Base-by-base conservation (phyloP, 202 grass and related monocot genomes). In the Brachypodium distachyon region DNA sequence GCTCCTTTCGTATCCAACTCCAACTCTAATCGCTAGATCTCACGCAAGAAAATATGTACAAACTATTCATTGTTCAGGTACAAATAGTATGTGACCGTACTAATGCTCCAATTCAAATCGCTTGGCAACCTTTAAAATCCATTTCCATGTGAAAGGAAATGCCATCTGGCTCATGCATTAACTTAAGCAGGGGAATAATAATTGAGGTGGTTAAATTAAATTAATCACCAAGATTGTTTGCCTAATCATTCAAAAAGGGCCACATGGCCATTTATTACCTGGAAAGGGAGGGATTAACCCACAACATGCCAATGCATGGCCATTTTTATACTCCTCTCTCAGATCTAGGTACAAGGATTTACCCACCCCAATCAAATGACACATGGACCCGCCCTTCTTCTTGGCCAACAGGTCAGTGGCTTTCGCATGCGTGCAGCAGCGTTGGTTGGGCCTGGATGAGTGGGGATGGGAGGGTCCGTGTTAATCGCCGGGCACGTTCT, bases 401-500 rank as follows among this genome's bases (percentile, higher is more conserved):
- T 3, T 17, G 44, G 12, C 12, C 70, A 62, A 5, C 11, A 3
- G 0, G 9, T 6, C 77, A 89, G 77, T 43, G 58, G 49, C 17
- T 18, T 6, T 2, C 2, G 36, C 4, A 6, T 27, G 38, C 28
- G 46, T 12, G 67, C 1, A 8, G 2, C 49, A 3, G 13, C 42
- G 62, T 77, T 18, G 58, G 41, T 50, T 70, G 40, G 25, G 7
- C 9, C 9, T 1, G 59, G 46, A 22, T 0, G 32, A 26, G 56
- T 62, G 70, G 67, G 80, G 75, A 17, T 71, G 14, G 76, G 81
- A 76, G 93, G 83, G 84, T 85, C 91, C 83, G 77, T 83, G 87
- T 92, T 96, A 91, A 93, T 90, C 92, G 89, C 83, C 87, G 81
- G 72, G 87, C 92, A 99, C 85, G 92, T 99, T 99, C 90, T 71